Conservation (phyloP, 352 stramenopile genomes). For the Globisporangium paddicum region DNA sequence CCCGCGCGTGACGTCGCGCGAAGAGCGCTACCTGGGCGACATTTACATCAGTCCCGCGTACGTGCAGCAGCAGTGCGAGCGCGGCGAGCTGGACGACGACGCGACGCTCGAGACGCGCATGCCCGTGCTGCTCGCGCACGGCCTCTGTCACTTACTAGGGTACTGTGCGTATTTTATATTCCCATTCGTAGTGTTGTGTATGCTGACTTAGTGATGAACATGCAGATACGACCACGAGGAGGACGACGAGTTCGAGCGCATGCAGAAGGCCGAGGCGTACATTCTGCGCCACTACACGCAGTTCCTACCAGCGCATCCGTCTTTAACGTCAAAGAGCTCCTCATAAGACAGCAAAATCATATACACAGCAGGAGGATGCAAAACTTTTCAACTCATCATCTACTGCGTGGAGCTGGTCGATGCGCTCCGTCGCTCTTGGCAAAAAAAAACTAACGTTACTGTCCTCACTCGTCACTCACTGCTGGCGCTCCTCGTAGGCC, state of each 20-base stretch:
- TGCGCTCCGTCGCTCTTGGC: background rate
- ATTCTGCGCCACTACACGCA: slow-evolving; percentile 51
- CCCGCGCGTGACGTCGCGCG: slow-evolving; percentile 33
- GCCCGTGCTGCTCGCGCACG: slow-evolving; percentile 70
- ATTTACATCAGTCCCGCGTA: slow-evolving; percentile 83
- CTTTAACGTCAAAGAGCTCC: background rate
- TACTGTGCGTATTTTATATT: slow-evolving; percentile 19
- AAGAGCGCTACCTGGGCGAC: slow-evolving; percentile 76
- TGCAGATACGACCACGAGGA: slow-evolving; percentile 81
- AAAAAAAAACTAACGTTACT: background rate
- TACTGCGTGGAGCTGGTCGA: slow-evolving; percentile 1
- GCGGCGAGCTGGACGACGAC: slow-evolving; percentile 42
- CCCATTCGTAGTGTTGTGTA: background rate
- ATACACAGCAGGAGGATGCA: background rate
- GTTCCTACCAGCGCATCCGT: slow-evolving; percentile 28
- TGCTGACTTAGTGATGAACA: no score
- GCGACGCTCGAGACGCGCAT: slow-evolving; percentile 61
- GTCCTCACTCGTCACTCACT: background rate
- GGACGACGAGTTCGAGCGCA: slow-evolving; percentile 72
- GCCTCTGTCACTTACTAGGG: slow-evolving; percentile 81
- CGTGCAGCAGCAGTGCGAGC: slow-evolving; percentile 67
- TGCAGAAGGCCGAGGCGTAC: slow-evolving; percentile 66
- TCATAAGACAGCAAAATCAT: background rate
- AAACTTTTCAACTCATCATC: slow-evolving; percentile 2
- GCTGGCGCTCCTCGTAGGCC: slow-evolving; percentile 40